These are phyloP conservation scores for Apiotrichum akiyoshidainum DNA, from an alignment of 1,284 basidiomycete genomes.

Conservation along the genomic window DNA sequence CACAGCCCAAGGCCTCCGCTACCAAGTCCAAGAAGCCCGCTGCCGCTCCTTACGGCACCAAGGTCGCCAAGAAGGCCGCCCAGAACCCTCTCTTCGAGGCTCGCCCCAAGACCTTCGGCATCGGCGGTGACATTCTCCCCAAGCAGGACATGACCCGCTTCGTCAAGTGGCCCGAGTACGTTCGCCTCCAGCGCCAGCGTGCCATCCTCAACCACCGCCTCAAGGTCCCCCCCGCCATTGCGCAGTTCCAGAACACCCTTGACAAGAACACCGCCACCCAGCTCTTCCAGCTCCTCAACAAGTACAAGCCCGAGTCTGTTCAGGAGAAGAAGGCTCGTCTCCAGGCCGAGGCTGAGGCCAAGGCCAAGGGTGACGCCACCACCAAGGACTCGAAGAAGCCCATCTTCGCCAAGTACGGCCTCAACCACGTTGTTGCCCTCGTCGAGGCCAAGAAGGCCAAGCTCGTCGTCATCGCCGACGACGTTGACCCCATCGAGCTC, in stretches of 20 bases:
- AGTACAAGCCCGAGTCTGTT: conserved; percentile 69
- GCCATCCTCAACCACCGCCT: conserved; percentile 97
- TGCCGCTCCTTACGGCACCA: conserved; percentile 59
- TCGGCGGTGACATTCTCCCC: conserved; percentile 93
- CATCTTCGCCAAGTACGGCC: conserved; percentile 90
- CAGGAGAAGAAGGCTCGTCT: conserved; percentile 98
- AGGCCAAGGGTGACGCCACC: conserved; percentile 55
- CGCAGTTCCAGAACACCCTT: conserved; percentile 95
- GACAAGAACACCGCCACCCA: conserved; percentile 99
- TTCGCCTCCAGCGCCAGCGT: conserved; percentile 97
- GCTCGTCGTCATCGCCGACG: conserved; percentile 94
- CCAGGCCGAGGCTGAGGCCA: conserved; percentile 68
- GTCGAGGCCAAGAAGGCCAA: conserved; percentile 97
- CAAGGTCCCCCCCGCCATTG: conserved; percentile 97
- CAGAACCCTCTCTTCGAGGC: conserved; percentile 98
- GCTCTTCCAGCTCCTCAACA: conserved; percentile 97
- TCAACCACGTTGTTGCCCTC: conserved; percentile 94
- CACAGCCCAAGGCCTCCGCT: conserved; percentile 51
- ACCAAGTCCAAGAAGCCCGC: conserved; percentile 53
- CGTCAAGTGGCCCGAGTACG: conserved; percentile 99
- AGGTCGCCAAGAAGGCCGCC: conserved; percentile 66
- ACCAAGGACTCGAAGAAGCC: conserved; percentile 81
- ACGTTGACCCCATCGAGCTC: conserved; percentile 80
- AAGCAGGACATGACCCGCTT: conserved; percentile 91
- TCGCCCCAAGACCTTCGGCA: conserved; percentile 86